Evolutionary conservation across 129 eudicot genomes (phyloP).

Genomic region (Flaveria bidentis): DNA sequence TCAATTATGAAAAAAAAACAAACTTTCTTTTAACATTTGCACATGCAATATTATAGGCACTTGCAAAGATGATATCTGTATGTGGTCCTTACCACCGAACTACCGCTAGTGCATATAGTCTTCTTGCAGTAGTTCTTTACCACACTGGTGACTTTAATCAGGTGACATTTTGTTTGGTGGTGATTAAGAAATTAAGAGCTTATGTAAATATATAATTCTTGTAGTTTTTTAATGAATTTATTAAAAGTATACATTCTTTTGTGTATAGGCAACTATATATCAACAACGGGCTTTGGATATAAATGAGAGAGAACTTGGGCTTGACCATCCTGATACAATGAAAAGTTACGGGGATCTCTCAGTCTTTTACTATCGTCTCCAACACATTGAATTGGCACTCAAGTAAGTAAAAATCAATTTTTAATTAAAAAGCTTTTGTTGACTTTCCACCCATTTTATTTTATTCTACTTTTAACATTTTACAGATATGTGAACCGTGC

Average conservation of each 20-base stretch:
- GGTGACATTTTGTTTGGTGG: constrained; percentile 51
- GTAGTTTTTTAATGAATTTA: neutral
- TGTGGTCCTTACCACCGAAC: constrained; percentile 99
- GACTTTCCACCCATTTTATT: constrained; percentile 6
- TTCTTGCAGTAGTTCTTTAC: constrained; percentile 96
- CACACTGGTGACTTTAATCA: constrained; percentile 99
- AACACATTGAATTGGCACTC: constrained; percentile 92
- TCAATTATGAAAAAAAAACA: neutral
- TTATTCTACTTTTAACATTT: neutral
- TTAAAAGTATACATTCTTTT: constrained; percentile 4
- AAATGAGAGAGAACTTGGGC: constrained; percentile 98
- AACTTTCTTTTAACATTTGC: constrained; percentile 16
- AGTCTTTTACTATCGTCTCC: constrained; percentile 96
- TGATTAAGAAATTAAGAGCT: neutral
- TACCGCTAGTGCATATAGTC: constrained; percentile 97
- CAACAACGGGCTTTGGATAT: constrained; percentile 98
- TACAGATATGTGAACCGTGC: constrained; percentile 98
- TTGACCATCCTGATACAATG: constrained; percentile 99
- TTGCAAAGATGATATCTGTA: constrained; percentile 94
- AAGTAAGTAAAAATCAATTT: constrained; percentile 55
- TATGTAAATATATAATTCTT: constrained; percentile 16
- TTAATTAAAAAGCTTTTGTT: neutral
- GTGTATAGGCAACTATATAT: constrained; percentile 84
- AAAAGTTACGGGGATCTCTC: constrained; percentile 99
- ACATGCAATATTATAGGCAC: constrained; percentile 60